A percentile compares a stretch with the other conserved stretches of the same genome.
Evolutionary conservation across 768 basidiomycete species (phyloP).

Genomic region (Leccinellum rugosiceps): DNA sequence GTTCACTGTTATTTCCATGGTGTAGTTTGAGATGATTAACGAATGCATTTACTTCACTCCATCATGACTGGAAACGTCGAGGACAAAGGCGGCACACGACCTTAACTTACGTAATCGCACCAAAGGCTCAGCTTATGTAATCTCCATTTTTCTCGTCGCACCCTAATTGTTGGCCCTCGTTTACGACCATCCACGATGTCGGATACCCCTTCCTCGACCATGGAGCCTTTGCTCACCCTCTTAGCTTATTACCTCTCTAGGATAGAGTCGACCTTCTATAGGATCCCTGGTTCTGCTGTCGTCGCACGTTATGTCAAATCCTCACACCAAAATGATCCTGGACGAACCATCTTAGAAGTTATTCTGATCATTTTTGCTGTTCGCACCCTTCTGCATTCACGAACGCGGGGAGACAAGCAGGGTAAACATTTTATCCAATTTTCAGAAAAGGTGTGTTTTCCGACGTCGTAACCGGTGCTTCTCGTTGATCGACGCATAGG

Average conservation of each 20-base stretch:
- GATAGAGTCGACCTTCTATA: constrained; percentile 65
- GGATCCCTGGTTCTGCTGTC: constrained; percentile 78
- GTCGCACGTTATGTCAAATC: constrained; percentile 89
- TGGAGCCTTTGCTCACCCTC: constrained; percentile 60
- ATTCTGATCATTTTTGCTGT: constrained; percentile 86
- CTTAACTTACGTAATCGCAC: neutral
- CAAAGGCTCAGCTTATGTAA: constrained; percentile 10
- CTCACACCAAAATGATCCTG: constrained; percentile 95
- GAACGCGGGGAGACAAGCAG: constrained; percentile 81
- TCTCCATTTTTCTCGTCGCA: neutral
- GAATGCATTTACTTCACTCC: too few species aligned
- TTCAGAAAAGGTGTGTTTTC: constrained; percentile 71
- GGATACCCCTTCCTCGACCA: constrained; percentile 29
- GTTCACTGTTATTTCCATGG: too few species aligned
- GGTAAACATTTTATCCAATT: constrained; percentile 91
- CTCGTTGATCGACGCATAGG: constrained; percentile 44
- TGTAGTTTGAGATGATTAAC: too few species aligned
- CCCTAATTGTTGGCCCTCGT: neutral
- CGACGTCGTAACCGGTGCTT: neutral
- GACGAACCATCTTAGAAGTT: constrained; percentile 84
- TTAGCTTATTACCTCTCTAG: constrained; percentile 59
- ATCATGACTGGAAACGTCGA: too few species aligned
- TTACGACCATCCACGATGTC: constrained; percentile 32
- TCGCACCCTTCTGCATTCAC: constrained; percentile 82
- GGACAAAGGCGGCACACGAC: too few species aligned